Conservation (phyloP, 2,329 filamentous ascomycete genomes). For the Talaromyces sp. region DNA sequence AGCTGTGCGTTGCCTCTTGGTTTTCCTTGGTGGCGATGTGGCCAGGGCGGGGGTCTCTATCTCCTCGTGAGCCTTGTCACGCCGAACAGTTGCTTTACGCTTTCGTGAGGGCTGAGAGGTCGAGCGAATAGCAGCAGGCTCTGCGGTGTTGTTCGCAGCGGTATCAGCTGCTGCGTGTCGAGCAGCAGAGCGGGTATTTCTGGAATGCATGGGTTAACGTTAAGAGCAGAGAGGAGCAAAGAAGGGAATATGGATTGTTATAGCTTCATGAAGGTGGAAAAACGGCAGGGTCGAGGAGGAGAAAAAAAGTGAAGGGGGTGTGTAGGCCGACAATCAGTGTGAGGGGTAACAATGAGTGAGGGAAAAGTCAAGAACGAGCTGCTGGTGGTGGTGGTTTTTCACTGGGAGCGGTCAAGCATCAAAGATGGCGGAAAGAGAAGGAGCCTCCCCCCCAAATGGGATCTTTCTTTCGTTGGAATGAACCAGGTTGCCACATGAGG, state of each 20-base stretch:
- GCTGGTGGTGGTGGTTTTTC: neutral
- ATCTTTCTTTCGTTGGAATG: neutral
- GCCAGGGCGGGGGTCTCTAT: conserved; percentile 27
- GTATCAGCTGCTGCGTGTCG: conserved; percentile 67
- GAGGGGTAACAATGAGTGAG: neutral
- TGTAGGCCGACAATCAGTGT: neutral
- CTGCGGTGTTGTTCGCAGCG: conserved; percentile 29
- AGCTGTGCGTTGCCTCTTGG: conserved; percentile 67
- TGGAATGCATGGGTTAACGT: conserved; percentile 81
- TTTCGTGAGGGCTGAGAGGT: conserved; percentile 56
- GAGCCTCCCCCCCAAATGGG: neutral
- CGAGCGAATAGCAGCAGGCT: conserved; percentile 35
- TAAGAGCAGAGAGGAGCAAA: conserved; percentile 15
- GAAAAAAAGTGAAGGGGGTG: neutral
- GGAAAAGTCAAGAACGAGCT: neutral
- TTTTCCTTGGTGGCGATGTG: conserved; percentile 46
- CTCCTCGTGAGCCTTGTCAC: conserved; percentile 39
- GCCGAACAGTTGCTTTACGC: conserved; percentile 61
- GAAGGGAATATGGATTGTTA: neutral
- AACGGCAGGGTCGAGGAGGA: conserved; percentile 5
- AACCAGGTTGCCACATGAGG: neutral
- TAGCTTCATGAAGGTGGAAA: conserved; percentile 3
- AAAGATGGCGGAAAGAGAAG: neutral
- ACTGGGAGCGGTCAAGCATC: neutral
- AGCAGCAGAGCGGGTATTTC: conserved; percentile 91